phyloP scores from a whole-genome alignment of 2,329 filamentous ascomycete genomes.

The Zymoseptoria pseudotritici region DNA sequence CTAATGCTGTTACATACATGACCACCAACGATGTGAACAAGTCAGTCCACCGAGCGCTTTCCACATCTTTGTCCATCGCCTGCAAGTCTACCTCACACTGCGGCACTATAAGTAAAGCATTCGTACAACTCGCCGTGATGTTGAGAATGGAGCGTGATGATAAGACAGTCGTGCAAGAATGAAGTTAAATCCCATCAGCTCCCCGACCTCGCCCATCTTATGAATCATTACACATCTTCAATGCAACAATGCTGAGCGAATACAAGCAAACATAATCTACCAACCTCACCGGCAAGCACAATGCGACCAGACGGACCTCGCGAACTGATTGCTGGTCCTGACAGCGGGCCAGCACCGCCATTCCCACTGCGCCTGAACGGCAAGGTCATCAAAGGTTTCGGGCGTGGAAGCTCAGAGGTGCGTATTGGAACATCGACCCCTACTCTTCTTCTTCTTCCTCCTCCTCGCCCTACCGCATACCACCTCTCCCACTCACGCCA shows the following conservation, averaged over 20 bases:
- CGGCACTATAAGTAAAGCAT: not conserved
- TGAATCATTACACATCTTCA: not conserved
- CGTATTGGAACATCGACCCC: constrained; percentile 4
- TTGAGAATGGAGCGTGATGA: not conserved
- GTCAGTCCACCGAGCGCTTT: not conserved
- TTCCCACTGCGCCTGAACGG: constrained; percentile 81
- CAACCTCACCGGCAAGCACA: not conserved
- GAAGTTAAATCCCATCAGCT: not conserved
- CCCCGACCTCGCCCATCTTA: not conserved
- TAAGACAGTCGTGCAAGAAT: not conserved
- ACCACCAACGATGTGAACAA: not conserved
- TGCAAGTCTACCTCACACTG: not conserved
- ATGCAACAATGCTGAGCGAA: not conserved
- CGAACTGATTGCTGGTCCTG: constrained; percentile 64
- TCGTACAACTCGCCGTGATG: not conserved
- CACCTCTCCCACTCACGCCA: not conserved
- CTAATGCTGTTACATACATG: not conserved
- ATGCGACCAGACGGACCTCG: constrained; percentile 46
- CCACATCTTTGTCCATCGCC: not conserved
- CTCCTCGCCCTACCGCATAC: not conserved
- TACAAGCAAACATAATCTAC: not conserved
- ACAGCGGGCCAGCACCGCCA: constrained; percentile 65
- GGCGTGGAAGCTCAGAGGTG: constrained; percentile 86
- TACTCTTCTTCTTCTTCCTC: not conserved
- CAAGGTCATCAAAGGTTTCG: constrained; percentile 85